phyloP scores from a whole-genome alignment of 2,329 filamentous ascomycete genomes.

The Cladosporium sp. region DNA sequence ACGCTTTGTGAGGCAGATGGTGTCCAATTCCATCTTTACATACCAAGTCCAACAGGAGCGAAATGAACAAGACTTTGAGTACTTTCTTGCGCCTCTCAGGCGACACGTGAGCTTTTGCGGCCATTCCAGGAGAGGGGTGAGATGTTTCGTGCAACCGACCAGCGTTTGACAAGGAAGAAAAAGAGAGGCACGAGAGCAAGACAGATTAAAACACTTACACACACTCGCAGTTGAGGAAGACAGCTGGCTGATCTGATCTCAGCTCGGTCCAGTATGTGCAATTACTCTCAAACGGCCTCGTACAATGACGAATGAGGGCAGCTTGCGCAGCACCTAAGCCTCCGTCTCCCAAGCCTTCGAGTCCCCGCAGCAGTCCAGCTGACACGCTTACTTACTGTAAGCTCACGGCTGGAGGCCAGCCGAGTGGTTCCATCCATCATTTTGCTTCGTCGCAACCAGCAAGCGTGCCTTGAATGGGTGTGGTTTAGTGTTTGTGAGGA shows the following conservation, averaged over 20 bases:
- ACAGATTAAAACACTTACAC: background rate
- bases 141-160: conserved; percentile 1
- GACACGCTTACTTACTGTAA: background rate
- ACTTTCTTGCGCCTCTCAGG: conserved; percentile 68
- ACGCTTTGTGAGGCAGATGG: background rate
- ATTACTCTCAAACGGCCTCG: conserved; percentile 7
- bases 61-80: conserved; percentile 83
- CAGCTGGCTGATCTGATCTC: conserved; percentile 10
- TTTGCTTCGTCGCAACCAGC: background rate
- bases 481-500: background rate
- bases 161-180: background rate
- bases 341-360: background rate
- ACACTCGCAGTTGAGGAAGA: background rate
- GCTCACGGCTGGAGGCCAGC: background rate
- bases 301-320: conserved; percentile 8
- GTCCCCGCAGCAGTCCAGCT: background rate
- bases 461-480: background rate
- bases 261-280: conserved; percentile 1
- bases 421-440: background rate
- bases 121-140: conserved; percentile 15
- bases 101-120: conserved; percentile 21
- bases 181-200: background rate
- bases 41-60: conserved; percentile 86
- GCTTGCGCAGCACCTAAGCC: background rate
- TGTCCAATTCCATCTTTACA: conserved; percentile 29